Conservation (phyloP, 306 rosid species). For the Rosa chinensis region DNA sequence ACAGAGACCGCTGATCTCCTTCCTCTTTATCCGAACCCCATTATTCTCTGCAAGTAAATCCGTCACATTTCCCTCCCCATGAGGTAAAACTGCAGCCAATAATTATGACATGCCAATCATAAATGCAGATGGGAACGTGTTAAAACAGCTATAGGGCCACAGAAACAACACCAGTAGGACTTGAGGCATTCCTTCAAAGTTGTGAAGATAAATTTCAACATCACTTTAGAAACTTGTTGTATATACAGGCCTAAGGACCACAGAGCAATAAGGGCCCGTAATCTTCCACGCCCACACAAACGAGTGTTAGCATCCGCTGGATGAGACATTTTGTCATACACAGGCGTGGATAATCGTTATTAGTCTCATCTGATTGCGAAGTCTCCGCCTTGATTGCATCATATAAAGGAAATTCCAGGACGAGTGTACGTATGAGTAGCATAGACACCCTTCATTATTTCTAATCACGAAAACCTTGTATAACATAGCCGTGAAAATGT, state of each 20-base stretch:
- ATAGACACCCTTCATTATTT: not conserved
- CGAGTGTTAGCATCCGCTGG: not conserved
- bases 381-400: not conserved
- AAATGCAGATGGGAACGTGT: slow-evolving; percentile 12
- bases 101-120: slow-evolving; percentile 6
- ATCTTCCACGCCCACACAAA: slow-evolving; percentile 7
- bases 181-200: slow-evolving; percentile 1
- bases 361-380: too few species aligned
- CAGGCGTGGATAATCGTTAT: not conserved
- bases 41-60: not conserved
- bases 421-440: not conserved
- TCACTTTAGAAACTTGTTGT: slow-evolving; percentile 18
- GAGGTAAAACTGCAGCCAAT: not conserved
- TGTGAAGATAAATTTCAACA: slow-evolving; percentile 29
- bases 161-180: not conserved
- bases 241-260: slow-evolving; percentile 8
- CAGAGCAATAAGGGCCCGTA: not conserved
- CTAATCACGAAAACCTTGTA: not conserved
- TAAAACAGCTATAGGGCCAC: slow-evolving; percentile 18
- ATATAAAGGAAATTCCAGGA: not conserved
- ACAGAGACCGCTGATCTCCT: not conserved
- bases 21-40: not conserved
- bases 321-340: not conserved
- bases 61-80: slow-evolving; percentile 3
- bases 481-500: not conserved